Evolutionary conservation across 2,329 filamentous ascomycete genomes (phyloP).

Genomic region (Pseudogymnoascus verrucosus): DNA sequence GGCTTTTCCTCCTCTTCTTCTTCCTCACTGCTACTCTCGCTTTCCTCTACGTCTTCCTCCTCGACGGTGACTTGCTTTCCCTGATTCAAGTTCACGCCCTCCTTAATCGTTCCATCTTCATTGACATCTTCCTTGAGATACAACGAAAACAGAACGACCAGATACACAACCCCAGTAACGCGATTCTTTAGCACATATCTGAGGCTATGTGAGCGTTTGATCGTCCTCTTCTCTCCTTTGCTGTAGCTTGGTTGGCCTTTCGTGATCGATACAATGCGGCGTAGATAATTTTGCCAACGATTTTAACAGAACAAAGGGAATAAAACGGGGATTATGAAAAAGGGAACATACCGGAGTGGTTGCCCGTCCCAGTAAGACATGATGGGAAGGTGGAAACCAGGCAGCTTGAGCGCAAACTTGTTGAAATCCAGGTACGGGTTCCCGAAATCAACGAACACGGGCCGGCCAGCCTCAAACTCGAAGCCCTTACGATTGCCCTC

Average conservation of each 20-base stretch:
- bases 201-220: constrained; percentile 68
- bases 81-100: constrained; percentile 21
- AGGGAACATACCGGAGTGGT: constrained; percentile 54
- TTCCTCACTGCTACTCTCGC: constrained; percentile 10
- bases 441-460: constrained; percentile 62
- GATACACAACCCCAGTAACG: constrained; percentile 63
- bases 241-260: constrained; percentile 14
- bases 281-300: not conserved
- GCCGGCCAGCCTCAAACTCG: constrained; percentile 46
- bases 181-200: constrained; percentile 89
- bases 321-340: constrained; percentile 11
- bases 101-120: constrained; percentile 48
- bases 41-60: constrained; percentile 13
- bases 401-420: constrained; percentile 62
- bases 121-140: constrained; percentile 60
- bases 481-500: constrained; percentile 42
- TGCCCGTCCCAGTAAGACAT: constrained; percentile 77
- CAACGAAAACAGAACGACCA: constrained; percentile 74
- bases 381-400: constrained; percentile 65
- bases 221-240: constrained; percentile 21
- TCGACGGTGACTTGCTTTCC: constrained; percentile 18
- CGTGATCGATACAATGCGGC: constrained; percentile 3
- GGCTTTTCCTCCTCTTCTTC: constrained; percentile 14
- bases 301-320: not conserved
- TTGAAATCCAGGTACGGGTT: constrained; percentile 91